phyloP scores from a whole-genome alignment of 768 basidiomycete genomes.

The Trametes cubensis region DNA sequence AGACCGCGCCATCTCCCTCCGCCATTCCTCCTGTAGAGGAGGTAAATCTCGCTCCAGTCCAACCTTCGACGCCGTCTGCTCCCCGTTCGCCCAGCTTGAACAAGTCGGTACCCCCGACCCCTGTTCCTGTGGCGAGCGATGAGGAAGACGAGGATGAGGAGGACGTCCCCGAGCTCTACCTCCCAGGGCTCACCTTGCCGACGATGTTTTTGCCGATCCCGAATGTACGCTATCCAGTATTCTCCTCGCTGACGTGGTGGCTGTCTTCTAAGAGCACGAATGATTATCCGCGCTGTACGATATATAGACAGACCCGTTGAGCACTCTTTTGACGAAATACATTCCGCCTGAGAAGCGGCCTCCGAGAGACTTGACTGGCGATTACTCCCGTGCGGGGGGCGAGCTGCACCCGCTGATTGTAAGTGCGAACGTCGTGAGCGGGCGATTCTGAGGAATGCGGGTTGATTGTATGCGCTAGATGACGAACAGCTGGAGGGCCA shows the following conservation, averaged over 20 bases:
- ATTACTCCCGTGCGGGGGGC: slow-evolving; percentile 56
- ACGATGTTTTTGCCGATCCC: slow-evolving; percentile 90
- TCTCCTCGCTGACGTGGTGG: slow-evolving; percentile 63
- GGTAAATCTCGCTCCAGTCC: slow-evolving; percentile 41
- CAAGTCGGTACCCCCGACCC: slow-evolving; percentile 59
- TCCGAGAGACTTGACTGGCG: slow-evolving; percentile 69
- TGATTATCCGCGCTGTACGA: slow-evolving; percentile 42
- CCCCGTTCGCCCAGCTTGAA: slow-evolving; percentile 43
- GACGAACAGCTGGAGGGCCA: slow-evolving; percentile 85
- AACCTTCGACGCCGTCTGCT: slow-evolving; percentile 25
- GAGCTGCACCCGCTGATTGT: slow-evolving; percentile 84
- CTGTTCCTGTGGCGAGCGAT: slow-evolving; percentile 35
- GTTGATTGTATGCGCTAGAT: slow-evolving; percentile 49
- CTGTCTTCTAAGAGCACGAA: slow-evolving; percentile 48
- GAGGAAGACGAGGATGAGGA: slow-evolving; percentile 50
- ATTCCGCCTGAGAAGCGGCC: slow-evolving; percentile 79
- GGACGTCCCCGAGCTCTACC: slow-evolving; percentile 58
- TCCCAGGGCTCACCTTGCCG: slow-evolving; percentile 69
- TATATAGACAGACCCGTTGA: slow-evolving; percentile 78
- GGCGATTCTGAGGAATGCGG: neutral
- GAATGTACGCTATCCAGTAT: slow-evolving; percentile 70
- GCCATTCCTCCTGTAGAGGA: slow-evolving; percentile 45
- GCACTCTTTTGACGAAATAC: slow-evolving; percentile 81
- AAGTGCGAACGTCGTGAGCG: slow-evolving; percentile 38
- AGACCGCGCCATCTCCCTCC: neutral